These are phyloP conservation scores for Wickerhamiella kurtzmanii DNA, from an alignment of 805 yeast species.

Conservation along the genomic window DNA sequence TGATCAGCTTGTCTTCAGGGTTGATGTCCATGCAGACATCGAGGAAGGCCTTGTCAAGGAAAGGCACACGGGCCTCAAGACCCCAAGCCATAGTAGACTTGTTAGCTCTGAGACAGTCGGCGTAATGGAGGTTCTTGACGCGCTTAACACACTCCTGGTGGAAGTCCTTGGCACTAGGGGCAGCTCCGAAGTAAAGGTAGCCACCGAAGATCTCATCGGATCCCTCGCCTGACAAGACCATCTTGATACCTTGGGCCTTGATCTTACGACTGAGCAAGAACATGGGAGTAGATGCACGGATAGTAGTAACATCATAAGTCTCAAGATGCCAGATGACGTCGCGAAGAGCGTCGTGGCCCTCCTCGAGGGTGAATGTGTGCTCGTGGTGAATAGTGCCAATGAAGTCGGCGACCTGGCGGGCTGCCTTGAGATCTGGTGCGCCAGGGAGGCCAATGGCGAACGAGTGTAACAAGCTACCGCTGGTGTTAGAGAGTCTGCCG, in stretches of 20 bases:
- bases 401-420: constrained; percentile 89
- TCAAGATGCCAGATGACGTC: constrained; percentile 94
- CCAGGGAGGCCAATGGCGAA: constrained; percentile 95
- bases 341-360: constrained; percentile 87
- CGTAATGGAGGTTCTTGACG: constrained; percentile 91
- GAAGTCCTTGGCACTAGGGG: constrained; percentile 87
- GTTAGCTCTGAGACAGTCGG: constrained; percentile 98
- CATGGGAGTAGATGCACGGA: constrained; percentile 99
- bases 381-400: constrained; percentile 96
- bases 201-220: constrained; percentile 99
- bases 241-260: constrained; percentile 98
- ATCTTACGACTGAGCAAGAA: constrained; percentile 88
- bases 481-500: constrained; percentile 61
- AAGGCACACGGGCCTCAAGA: constrained; percentile 97
- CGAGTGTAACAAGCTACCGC: constrained; percentile 67
- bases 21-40: constrained; percentile 87
- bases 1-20: constrained; percentile 82
- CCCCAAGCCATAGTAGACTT: constrained; percentile 99
- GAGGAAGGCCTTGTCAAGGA: constrained; percentile 87
- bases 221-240: constrained; percentile 98
- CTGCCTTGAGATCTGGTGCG: constrained; percentile 95
- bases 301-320: constrained; percentile 96
- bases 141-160: constrained; percentile 91
- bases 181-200: constrained; percentile 90
- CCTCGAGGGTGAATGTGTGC: constrained; percentile 92